phyloP scores from a whole-genome alignment of 306 rosid genomes.

The Clitoria ternatea region DNA sequence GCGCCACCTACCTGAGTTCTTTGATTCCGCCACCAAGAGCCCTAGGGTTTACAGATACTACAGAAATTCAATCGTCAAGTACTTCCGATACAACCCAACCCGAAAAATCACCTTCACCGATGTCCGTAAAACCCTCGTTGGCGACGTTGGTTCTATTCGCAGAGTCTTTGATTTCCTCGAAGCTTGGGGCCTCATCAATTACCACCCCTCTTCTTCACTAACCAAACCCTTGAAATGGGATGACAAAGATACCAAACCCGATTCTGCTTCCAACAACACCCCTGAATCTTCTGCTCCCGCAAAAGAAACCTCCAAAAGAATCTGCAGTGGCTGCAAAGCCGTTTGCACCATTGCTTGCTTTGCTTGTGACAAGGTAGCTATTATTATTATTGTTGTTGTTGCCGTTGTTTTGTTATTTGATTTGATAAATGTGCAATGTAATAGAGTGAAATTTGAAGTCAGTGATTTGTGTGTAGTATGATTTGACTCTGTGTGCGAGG shows the following conservation, averaged over 20 bases:
- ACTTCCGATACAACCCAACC: constrained; percentile 60
- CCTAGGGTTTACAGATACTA: constrained; percentile 81
- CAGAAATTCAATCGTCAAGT: constrained; percentile 65
- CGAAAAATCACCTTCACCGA: constrained; percentile 82
- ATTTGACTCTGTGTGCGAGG: constrained; percentile 88
- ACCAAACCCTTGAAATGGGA: constrained; percentile 84
- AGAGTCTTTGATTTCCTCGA: constrained; percentile 87
- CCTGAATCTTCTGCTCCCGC: constrained; percentile 44
- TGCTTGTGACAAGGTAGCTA: constrained; percentile 81
- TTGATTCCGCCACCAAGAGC: constrained; percentile 56
- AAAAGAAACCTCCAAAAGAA: constrained; percentile 51
- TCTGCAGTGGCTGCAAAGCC: constrained; percentile 86
- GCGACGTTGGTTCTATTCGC: constrained; percentile 83
- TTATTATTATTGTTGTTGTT: too few species aligned
- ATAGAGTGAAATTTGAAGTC: not conserved
- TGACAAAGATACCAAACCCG: constrained; percentile 60
- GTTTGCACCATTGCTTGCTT: constrained; percentile 81
- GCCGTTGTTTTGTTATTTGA: too few species aligned
- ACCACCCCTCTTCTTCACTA: constrained; percentile 46
- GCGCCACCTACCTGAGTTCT: constrained; percentile 78
- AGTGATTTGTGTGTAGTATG: constrained; percentile 41
- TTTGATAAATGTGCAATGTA: not conserved
- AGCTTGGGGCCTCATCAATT: constrained; percentile 83
- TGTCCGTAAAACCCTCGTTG: constrained; percentile 72
- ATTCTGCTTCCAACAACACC: constrained; percentile 29